These are phyloP conservation scores for Priceomyces carsonii DNA, from an alignment of 805 yeast species.

Conservation along the genomic window DNA sequence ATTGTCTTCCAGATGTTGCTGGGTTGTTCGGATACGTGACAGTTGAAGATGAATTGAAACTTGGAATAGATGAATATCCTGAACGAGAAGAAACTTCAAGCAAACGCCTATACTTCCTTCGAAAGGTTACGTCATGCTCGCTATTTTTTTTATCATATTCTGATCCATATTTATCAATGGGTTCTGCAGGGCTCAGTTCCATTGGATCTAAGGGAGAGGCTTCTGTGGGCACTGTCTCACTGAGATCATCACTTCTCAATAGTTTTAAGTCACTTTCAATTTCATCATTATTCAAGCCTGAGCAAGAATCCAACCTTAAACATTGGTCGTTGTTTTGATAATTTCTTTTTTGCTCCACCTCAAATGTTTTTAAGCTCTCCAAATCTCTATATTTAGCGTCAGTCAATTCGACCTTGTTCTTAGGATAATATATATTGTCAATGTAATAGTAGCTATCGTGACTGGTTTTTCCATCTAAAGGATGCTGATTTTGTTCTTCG, in stretches of 20 bases:
- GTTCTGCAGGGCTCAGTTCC: no score
- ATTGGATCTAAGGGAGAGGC: no score
- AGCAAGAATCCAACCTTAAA: conserved; percentile 16
- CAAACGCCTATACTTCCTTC: no score
- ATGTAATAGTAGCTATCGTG: conserved; percentile 21
- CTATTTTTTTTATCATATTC: conserved; percentile 7
- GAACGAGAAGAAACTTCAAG: no score
- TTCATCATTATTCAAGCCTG: conserved; percentile 23
- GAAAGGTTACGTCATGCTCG: no score
- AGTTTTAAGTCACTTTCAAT: conserved; percentile 24
- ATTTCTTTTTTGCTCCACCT: conserved; percentile 5
- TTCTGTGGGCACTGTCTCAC: no score
- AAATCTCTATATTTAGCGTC: conserved; percentile 22
- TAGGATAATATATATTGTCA: conserved; percentile 23
- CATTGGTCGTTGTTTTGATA: no score
- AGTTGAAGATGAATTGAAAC: no score
- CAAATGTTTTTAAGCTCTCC: conserved; percentile 6
- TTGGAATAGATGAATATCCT: no score
- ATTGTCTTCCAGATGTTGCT: not conserved
- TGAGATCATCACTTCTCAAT: conserved; percentile 13
- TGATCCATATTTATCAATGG: conserved; percentile 9
- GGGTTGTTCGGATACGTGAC: no score
- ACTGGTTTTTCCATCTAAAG: not conserved
- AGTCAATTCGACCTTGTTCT: conserved; percentile 34
- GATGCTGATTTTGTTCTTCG: conserved; percentile 9